Evolutionary conservation across 2,329 filamentous ascomycete species (phyloP).

Genomic region (Plectosphaerella plurivora): DNA sequence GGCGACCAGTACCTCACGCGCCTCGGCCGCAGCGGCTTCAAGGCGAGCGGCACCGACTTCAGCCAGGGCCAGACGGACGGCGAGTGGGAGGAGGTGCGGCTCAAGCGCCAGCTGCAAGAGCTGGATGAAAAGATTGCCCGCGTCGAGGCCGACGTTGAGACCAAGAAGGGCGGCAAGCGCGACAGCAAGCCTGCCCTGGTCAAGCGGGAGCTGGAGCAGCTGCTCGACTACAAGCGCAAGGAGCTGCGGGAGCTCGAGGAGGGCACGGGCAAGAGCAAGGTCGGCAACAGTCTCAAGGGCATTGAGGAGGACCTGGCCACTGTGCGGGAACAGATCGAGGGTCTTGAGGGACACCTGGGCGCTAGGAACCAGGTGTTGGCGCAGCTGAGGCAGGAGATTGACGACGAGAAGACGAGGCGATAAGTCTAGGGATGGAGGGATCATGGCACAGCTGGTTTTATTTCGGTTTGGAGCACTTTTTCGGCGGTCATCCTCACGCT

Average conservation of each 20-base stretch:
- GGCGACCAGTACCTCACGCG: conserved; percentile 94
- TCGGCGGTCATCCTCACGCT: not conserved
- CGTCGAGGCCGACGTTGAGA: conserved; percentile 70
- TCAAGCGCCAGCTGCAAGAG: conserved; percentile 88
- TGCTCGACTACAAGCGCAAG: conserved; percentile 90
- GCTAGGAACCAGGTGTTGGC: conserved; percentile 71
- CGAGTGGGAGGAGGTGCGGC: conserved; percentile 94
- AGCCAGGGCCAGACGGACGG: conserved; percentile 66
- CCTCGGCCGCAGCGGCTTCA: conserved; percentile 78
- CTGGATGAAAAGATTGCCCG: conserved; percentile 83
- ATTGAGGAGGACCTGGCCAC: conserved; percentile 82
- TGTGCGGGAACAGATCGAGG: conserved; percentile 92
- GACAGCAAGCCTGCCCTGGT: conserved; percentile 84
- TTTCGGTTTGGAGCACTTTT: not conserved
- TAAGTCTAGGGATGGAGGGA: not conserved
- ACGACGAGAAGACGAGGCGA: conserved; percentile 69
- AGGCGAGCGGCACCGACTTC: conserved; percentile 86
- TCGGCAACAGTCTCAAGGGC: conserved; percentile 68
- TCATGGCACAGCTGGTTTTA: not conserved
- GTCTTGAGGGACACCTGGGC: conserved; percentile 76
- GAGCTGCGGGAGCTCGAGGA: conserved; percentile 72
- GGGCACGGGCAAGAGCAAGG: conserved; percentile 63
- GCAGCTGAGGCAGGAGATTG: conserved; percentile 75
- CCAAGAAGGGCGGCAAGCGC: conserved; percentile 58
- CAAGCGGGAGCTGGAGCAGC: conserved; percentile 88